A percentile compares a stretch with the other conserved stretches of the same genome.
These are phyloP conservation scores for Physcomitrellopsis africana DNA, from an alignment of 225 moss, liverwort and hornwort genomes.

Conservation along the genomic window DNA sequence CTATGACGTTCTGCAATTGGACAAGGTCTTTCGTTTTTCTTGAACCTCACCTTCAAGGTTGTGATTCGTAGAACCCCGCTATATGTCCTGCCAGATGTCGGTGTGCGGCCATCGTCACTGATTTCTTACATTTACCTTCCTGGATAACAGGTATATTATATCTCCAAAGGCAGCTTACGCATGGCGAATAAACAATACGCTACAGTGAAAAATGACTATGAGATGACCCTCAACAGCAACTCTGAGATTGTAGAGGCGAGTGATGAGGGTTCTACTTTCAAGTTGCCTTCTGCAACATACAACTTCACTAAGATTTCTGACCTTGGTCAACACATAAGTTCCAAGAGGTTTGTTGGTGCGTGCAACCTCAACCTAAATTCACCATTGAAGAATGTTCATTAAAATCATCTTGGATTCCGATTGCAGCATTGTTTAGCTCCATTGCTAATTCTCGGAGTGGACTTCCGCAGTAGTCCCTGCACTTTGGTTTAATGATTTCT, in stretches of 20 bases:
- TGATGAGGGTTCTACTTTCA: conserved; percentile 53
- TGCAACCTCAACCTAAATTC: rapidly evolving
- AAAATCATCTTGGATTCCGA: no score
- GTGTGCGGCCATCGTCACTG: background rate
- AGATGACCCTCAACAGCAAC: conserved; percentile 74
- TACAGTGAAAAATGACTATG: conserved; percentile 82
- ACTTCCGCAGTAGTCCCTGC: no score
- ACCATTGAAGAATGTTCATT: rapidly evolving
- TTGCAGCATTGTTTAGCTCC: no score
- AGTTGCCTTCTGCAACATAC: conserved; percentile 64
- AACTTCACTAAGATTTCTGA: conserved; percentile 74
- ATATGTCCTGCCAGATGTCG: no score
- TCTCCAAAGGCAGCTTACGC: conserved; percentile 86
- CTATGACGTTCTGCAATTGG: conserved; percentile 64
- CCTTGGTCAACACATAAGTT: conserved; percentile 76
- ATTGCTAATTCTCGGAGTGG: no score
- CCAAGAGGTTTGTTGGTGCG: conserved; percentile 69
- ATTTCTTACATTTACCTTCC: background rate
- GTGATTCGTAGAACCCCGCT: no score
- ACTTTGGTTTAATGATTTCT: background rate
- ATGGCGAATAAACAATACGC: conserved; percentile 93
- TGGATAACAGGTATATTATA: conserved; percentile 64
- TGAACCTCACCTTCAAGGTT: no score
- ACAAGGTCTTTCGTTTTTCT: conserved; percentile 55
- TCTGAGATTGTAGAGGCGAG: conserved; percentile 76